Evolutionary conservation across 129 eudicot species (phyloP), one percentile per base, ranked within the genome.

Genomic region (Pittosporum tobira): DNA sequence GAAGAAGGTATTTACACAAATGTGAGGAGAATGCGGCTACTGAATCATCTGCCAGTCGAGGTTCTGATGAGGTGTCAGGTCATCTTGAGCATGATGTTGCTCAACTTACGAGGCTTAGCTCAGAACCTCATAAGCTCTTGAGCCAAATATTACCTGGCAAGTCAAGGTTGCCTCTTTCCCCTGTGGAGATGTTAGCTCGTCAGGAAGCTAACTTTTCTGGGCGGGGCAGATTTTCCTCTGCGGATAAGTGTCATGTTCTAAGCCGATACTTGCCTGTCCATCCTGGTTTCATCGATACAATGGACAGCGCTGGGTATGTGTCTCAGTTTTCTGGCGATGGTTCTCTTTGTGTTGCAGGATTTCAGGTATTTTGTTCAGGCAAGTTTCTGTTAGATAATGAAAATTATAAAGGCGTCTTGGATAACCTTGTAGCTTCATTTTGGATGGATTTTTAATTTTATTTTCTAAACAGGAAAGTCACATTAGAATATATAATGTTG

Each of bases 301-400:
- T 65, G 70, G 16, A 24, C 3, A 65, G 51, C 25, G 9, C 52
- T 4, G 62, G 62, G 0, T 65, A 65, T 53, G 70, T 65, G 3
- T 65, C 70, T 13, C 70, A 65, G 42, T 65, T 65, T 42, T 65
- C 70, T 13, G 21, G 62, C 6, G 62, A 65, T 54, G 70, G 62
- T 31, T 65, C 70, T 3, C 70, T 65, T 53, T 52, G 52, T 25
- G 52, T 65, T 65, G 38, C 70, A 12, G 70, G 51, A 24, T 65
- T 40, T 65, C 70, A 52, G 70, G 70, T 65, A 65, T 22, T 36
- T 36, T 36, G 11, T 4, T 11, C 11, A 5, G 5, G 6, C 5
- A 36, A 36, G 5, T 36, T 36, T 36, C 11, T 36, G 11, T 36
- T 36, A n/a, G n/a, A n/a, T n/a, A n/a, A n/a, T n/a, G n/a, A n/a